These are phyloP conservation scores for Oryza meridionalis DNA, from an alignment of 176 grass and related monocot species.

Conservation along the genomic window DNA sequence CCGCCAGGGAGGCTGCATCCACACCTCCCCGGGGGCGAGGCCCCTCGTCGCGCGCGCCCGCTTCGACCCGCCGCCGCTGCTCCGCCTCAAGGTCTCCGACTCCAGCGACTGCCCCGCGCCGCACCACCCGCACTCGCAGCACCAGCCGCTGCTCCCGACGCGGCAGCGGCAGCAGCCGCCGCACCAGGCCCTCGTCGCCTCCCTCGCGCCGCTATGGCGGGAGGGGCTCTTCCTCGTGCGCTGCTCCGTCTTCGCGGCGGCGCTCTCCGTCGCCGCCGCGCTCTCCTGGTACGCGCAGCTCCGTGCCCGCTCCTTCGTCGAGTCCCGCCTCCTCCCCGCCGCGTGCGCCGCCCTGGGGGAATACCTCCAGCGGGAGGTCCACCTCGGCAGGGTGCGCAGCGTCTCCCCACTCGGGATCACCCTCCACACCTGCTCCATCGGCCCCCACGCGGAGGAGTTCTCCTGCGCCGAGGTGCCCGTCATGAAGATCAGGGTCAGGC, in stretches of 20 bases:
- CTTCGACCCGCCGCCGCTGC: constrained; percentile 36
- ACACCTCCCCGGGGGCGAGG: constrained; percentile 7
- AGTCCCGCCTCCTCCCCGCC: constrained; percentile 77
- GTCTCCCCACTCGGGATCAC: constrained; percentile 91
- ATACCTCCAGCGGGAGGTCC: constrained; percentile 81
- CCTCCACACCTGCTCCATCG: constrained; percentile 84
- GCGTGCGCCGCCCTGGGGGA: constrained; percentile 77
- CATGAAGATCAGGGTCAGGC: constrained; percentile 80
- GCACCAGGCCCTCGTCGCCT: constrained; percentile 60
- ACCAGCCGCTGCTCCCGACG: constrained; percentile 32
- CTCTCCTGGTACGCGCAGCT: constrained; percentile 81
- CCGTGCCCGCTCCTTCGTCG: constrained; percentile 69
- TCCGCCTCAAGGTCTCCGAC: constrained; percentile 48
- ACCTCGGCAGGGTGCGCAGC: constrained; percentile 81
- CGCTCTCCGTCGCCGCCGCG: constrained; percentile 71
- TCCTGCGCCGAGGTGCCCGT: constrained; percentile 80
- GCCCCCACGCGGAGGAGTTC: constrained; percentile 85
- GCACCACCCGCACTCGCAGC: constrained; percentile 6
- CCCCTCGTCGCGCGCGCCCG: constrained; percentile 44
- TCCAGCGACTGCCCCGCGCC: constrained; percentile 44
- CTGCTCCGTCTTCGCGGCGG: constrained; percentile 79
- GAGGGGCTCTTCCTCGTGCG: constrained; percentile 91
- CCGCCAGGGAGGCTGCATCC: not conserved
- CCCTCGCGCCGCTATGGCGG: constrained; percentile 67
- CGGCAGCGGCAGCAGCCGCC: not conserved